Base-by-base conservation (phyloP, 139 green algal genomes). In the Pleodorina starrii region DNA sequence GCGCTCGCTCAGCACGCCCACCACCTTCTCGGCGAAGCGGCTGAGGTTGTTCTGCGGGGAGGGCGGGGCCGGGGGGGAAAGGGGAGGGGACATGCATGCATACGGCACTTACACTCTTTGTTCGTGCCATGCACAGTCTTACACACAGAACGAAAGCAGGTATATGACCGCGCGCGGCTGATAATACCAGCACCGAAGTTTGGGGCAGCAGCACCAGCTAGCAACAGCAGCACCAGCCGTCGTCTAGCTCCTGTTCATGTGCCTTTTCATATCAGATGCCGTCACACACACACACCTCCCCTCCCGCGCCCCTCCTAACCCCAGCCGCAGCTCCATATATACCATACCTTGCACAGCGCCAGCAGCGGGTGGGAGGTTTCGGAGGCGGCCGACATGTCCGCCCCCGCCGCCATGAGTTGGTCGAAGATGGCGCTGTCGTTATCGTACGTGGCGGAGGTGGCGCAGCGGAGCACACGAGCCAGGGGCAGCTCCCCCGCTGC, bases 261-360 rank as follows among this genome's bases (percentile, higher is more conserved):
- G n/a, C n/a, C n/a, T n/a, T n/a, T n/a, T n/a, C n/a, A n/a, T n/a
- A n/a, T n/a, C n/a, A n/a, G n/a, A n/a, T n/a, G n/a, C n/a, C n/a
- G n/a, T n/a, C n/a, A n/a, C n/a, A n/a, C n/a, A n/a, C n/a, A n/a
- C n/a, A n/a, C n/a, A n/a, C n/a, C n/a, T n/a, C n/a, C n/a, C 54
- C 9, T 12, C 25, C 25, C 9, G 54, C 54, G 29, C 54, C 21
- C 7, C 54, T 66, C 21, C 7, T 66, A 12, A 5, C 25, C 54
- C 54, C 54, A 12, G 29, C 25, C 7, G 7, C 29, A 66, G n/a
- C n/a, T n/a, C n/a, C 29, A 27, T 66, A 27, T 66, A 66, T 66
- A 66, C 54, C n/a, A 25, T 25, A 86, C 79, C 79, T 87, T 87
- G 78, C 87, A 91, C 25, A 91, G 36, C 11, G 87, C 87, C 68